These are phyloP conservation scores for Triticum aestivum DNA, from an alignment of 176 grass and related monocot species.

Conservation along the genomic window IWGSC_CS_RefSeq_v2.1 NC_057799.1:50492732-50493231, in stretches of 20 bases:
- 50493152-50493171: not conserved
- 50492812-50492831: not conserved
- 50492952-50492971: not conserved
- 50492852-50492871: not conserved
- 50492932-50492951: not conserved
- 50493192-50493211: not conserved
- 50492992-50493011: not conserved
- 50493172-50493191: not conserved
- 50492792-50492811: not conserved
- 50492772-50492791: not conserved
- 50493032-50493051: constrained; percentile 1
- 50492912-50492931: not conserved
- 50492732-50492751: not conserved
- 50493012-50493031: not conserved
- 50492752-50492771: not conserved
- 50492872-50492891: not conserved
- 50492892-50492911: not conserved
- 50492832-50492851: not conserved
- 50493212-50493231: not conserved
- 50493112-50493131: not conserved
- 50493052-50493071: not conserved
- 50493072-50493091: not conserved
- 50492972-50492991: not conserved
- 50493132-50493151: not conserved
- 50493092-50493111: not conserved